Conservation (phyloP, 768 basidiomycete species). For the Kwoniella dendrophila region DNA sequence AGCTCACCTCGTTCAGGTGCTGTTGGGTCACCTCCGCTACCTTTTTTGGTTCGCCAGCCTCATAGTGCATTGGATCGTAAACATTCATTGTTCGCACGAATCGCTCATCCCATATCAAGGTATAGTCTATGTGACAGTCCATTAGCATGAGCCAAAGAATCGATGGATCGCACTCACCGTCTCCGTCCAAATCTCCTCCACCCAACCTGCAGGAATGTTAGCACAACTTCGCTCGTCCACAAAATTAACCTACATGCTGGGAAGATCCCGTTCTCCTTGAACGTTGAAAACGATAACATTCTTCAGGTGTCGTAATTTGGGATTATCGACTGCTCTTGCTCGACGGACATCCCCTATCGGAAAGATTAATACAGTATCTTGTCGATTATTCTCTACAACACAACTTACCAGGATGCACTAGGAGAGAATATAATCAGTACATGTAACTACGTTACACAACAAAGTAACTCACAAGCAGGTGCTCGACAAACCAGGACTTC, state of each 20-base stretch:
- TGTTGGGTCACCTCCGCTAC: slow-evolving; percentile 42
- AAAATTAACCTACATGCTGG: slow-evolving; percentile 42
- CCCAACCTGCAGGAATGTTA: slow-evolving; percentile 38
- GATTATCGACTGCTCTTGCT: slow-evolving; percentile 48
- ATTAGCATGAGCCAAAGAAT: not conserved
- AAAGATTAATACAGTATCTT: not conserved
- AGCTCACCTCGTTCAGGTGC: slow-evolving; percentile 47
- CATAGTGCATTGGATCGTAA: slow-evolving; percentile 49
- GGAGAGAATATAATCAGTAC: not conserved
- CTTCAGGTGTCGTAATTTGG: slow-evolving; percentile 48
- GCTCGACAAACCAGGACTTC: slow-evolving; percentile 51
- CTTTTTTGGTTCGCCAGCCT: slow-evolving; percentile 37
- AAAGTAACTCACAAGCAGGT: slow-evolving; percentile 45
- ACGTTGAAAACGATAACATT: slow-evolving; percentile 55
- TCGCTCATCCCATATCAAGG: slow-evolving; percentile 53
- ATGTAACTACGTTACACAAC: not conserved
- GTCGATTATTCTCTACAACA: not conserved
- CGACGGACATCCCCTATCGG: slow-evolving; percentile 48
- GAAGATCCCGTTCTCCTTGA: slow-evolving; percentile 45
- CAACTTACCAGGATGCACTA: slow-evolving; percentile 30
- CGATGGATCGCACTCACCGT: slow-evolving; percentile 21
- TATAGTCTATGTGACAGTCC: slow-evolving; percentile 38
- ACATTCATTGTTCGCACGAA: slow-evolving; percentile 41
- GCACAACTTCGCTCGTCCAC: not conserved
- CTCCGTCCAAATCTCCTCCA: slow-evolving; percentile 54